Percentiles rank a stretch among this genome's conserved stretches.
phyloP scores from a whole-genome alignment of 1,284 basidiomycete genomes.

The Pascua sp. region DNA sequence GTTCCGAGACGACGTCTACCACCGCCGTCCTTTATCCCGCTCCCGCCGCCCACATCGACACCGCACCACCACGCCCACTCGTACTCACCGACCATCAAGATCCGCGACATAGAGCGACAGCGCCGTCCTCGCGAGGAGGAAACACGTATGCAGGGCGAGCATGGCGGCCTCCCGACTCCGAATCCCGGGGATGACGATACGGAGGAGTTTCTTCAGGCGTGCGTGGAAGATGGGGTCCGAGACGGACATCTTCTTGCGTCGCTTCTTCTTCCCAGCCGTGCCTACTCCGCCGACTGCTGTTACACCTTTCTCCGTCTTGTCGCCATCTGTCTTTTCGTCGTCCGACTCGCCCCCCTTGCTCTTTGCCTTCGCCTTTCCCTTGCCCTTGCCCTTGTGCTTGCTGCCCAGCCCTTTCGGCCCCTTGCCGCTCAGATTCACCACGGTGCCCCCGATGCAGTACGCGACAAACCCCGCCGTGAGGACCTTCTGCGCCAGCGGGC shows the following conservation, averaged over 20 bases:
- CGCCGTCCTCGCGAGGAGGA: constrained; percentile 83
- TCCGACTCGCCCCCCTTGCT: not conserved
- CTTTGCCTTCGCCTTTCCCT: constrained; percentile 11
- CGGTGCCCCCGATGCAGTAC: constrained; percentile 41
- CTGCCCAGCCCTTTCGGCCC: constrained; percentile 6
- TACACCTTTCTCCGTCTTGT: not conserved
- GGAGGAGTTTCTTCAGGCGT: constrained; percentile 70
- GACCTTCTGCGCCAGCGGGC: constrained; percentile 65
- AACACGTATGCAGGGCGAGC: constrained; percentile 78
- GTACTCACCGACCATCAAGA: constrained; percentile 76
- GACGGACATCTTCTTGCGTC: constrained; percentile 51
- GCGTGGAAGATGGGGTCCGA: constrained; percentile 81
- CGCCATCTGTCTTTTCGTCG: not conserved
- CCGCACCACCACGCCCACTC: no score
- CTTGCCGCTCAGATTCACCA: constrained; percentile 29
- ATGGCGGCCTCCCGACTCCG: constrained; percentile 82
- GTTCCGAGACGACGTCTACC: no score
- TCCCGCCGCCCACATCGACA: no score
- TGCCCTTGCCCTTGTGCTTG: constrained; percentile 8
- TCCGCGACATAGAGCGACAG: constrained; percentile 94
- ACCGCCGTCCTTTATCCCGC: no score
- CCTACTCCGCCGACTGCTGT: not conserved
- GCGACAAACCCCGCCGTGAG: constrained; percentile 54
- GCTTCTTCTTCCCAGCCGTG: not conserved
- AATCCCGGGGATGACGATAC: constrained; percentile 83